phyloP scores from a whole-genome alignment of 441 rosid genomes.

The Euphorbia schlechtendalii region DNA sequence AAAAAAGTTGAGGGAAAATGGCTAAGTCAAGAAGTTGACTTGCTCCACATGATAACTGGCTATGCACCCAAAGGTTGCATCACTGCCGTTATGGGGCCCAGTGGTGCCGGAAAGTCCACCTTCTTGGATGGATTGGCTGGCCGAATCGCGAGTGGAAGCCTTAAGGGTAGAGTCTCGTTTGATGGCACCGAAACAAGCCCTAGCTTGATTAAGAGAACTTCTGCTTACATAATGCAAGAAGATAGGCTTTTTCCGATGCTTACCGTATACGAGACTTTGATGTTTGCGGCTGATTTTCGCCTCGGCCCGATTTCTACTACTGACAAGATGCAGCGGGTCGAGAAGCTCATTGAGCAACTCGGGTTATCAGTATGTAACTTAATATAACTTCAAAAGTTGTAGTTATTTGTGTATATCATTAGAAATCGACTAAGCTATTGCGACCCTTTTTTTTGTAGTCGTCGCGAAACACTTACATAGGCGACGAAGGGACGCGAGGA shows the following conservation, averaged over 20 bases:
- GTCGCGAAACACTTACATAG: conserved; percentile 47
- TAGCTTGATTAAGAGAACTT: conserved; percentile 48
- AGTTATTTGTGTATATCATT: too few species aligned
- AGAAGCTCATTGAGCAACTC: conserved; percentile 52
- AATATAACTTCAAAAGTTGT: too few species aligned
- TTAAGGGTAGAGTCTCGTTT: conserved; percentile 44
- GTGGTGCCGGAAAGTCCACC: conserved; percentile 70
- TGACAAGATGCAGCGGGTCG: conserved; percentile 49
- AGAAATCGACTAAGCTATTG: background rate
- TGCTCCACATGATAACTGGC: conserved; percentile 52
- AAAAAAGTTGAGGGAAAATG: conserved; percentile 39
- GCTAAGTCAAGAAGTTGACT: conserved; percentile 42
- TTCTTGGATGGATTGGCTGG: conserved; percentile 53
- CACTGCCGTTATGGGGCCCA: conserved; percentile 68
- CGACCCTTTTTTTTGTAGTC: conserved; percentile 25
- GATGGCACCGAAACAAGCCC: conserved; percentile 45
- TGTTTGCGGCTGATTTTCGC: conserved; percentile 64
- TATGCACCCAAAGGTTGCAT: conserved; percentile 58
- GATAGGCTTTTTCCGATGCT: conserved; percentile 60
- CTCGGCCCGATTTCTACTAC: conserved; percentile 32
- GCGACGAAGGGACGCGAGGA: conserved; percentile 61
- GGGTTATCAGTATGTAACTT: conserved; percentile 43
- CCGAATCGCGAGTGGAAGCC: conserved; percentile 53
- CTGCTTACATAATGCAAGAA: conserved; percentile 67
- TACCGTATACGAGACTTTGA: conserved; percentile 55